Base-by-base conservation (phyloP, 78 protist genomes). In the Dictyostelium citrinum region DNA sequence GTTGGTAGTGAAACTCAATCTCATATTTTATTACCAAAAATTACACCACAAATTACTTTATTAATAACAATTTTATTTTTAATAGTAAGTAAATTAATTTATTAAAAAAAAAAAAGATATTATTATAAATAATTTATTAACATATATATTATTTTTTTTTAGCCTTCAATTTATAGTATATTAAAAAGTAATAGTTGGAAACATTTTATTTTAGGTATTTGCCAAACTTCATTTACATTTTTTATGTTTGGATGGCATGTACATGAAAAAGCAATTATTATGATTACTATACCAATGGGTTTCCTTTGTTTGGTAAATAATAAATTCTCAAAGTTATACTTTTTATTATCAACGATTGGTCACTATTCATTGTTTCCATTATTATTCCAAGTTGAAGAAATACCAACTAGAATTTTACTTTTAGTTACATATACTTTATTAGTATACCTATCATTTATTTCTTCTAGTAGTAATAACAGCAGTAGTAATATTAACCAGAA, bases 241-340 rank as follows among this genome's bases (percentile, higher is more conserved):
- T 99, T 95, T 79, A 37, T 96, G 90, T 96, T 86, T 61, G 99
- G 99, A 6, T 99, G 97, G 97, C 99, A 99, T 84, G 99, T 98
- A 72, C 99, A 99, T 90, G 99, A 98, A 84, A 99, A 99, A 91
- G 99, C 99, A 10, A 84, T 97, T 20, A 85, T 98, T 22, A 80
- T 55, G 81, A 78, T 91, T 0, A 58, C 92, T 5, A 39, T 97
- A 3, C 97, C 98, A n/a, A 29, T 97, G 20, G 43, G 78, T 37
- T 81, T 76, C 7, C 35, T 82, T 33, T n/a, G 41, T 51, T 51
- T 41, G 12, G 17, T 35, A 33, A 41, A 20, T 6, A 37, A n/a
- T 10, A 33, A 33, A 24, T 83, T 49, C 31, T 80, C 90, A 27
- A 64, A 77, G 74, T 43, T 91, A 27, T 83, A 82, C 75, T 91